A percentile compares a stretch with the other conserved stretches of the same genome.
These are phyloP conservation scores for Tieghemiomyces parasiticus DNA, from an alignment of 192 early-diverging fungal genomes.

Conservation along the genomic window DNA sequence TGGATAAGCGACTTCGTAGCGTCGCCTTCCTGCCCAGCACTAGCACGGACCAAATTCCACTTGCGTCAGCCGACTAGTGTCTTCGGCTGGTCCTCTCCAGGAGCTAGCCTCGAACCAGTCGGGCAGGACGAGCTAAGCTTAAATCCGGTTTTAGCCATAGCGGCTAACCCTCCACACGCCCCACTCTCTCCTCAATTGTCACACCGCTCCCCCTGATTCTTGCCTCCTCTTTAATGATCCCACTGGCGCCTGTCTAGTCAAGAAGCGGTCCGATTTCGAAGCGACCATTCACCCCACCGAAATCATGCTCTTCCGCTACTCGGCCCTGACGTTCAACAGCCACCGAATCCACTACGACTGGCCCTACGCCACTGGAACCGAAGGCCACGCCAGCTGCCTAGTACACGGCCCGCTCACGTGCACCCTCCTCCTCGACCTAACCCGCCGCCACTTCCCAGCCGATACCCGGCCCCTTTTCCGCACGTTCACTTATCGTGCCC, in stretches of 20 bases:
- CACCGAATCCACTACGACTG: slow-evolving; percentile 83
- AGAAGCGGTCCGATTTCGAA: slow-evolving; percentile 41
- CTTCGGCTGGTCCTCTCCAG: no score
- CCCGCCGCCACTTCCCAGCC: slow-evolving; percentile 14
- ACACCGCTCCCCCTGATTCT: no score
- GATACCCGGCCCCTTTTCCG: slow-evolving; percentile 18
- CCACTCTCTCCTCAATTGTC: no score
- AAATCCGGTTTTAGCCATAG: no score
- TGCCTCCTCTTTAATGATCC: slow-evolving; percentile 10
- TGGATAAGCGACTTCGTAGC: no score
- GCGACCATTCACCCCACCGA: slow-evolving; percentile 39
- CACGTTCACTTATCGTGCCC: slow-evolving; percentile 51
- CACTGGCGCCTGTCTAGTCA: slow-evolving; percentile 6
- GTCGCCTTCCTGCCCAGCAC: no score
- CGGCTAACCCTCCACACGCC: no score
- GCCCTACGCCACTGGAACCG: slow-evolving; percentile 43
- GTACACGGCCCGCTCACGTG: slow-evolving; percentile 71
- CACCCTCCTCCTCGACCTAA: slow-evolving; percentile 53
- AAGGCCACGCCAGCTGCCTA: slow-evolving; percentile 52
- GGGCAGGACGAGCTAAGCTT: no score
- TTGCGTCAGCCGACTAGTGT: no score
- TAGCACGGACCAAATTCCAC: no score
- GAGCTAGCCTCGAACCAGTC: no score
- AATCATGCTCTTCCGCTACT: slow-evolving; percentile 71
- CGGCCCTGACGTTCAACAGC: slow-evolving; percentile 79